A percentile compares a stretch with the other conserved stretches of the same genome.
Conservation (phyloP, 176 grass and related monocot species). For the Lolium rigidum region DNA sequence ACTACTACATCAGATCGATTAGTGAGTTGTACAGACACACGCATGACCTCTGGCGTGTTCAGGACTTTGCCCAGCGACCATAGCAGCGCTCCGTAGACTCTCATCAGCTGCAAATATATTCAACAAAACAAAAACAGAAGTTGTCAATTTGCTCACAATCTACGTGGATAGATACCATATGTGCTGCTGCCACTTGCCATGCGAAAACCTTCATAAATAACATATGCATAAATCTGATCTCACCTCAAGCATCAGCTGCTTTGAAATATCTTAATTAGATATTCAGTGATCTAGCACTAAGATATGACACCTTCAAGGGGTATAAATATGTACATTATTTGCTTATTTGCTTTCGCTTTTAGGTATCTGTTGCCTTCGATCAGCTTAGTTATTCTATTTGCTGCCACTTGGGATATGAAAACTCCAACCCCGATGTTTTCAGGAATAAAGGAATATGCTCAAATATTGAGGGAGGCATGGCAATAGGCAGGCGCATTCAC, state of each 20-base stretch:
- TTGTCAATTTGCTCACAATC: not conserved
- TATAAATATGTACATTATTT: not conserved
- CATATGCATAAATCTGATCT: not conserved
- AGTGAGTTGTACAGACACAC: conserved; percentile 66
- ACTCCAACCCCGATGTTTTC: not conserved
- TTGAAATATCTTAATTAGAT: not conserved
- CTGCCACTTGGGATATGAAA: not conserved
- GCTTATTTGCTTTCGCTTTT: not conserved
- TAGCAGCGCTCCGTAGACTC: conserved; percentile 83
- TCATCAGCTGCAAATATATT: conserved; percentile 59
- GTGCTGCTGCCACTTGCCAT: not conserved
- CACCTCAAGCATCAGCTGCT: not conserved
- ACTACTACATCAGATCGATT: not conserved
- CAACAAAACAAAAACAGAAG: not conserved
- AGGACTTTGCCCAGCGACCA: conserved; percentile 95
- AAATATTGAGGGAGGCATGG: not conserved
- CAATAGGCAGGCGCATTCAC: conserved; percentile 27
- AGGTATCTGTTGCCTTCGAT: conserved; percentile 8
- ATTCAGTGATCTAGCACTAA: not conserved
- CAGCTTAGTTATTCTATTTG: not conserved
- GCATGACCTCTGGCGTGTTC: conserved; percentile 92
- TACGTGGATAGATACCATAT: not conserved
- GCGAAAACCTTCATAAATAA: not conserved
- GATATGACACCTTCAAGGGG: not conserved
- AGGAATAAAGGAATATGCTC: conserved; percentile 27